phyloP scores from a whole-genome alignment of 768 basidiomycete species.

The Trametes cinnabarina region DNA sequence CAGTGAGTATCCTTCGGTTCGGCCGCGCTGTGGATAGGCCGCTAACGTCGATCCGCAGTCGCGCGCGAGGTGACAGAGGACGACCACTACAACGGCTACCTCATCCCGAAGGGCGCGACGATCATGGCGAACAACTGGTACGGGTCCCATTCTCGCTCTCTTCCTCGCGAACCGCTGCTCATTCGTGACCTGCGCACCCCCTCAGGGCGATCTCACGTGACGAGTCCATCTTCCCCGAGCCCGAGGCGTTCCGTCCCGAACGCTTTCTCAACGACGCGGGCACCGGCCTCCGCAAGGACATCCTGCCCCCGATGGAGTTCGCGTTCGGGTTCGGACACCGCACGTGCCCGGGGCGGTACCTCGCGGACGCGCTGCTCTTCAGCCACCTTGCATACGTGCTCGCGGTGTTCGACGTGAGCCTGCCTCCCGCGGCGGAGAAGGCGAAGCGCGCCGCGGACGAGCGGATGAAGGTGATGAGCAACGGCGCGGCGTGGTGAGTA shows the following conservation, averaged over 20 bases:
- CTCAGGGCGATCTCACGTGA: slow-evolving; percentile 33
- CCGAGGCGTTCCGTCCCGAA: slow-evolving; percentile 30
- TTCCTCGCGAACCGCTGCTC: background rate
- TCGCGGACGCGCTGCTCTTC: slow-evolving; percentile 27
- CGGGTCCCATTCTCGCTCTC: background rate
- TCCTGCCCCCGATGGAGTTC: slow-evolving; percentile 16
- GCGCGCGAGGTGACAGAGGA: slow-evolving; percentile 15
- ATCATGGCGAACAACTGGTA: slow-evolving; percentile 33
- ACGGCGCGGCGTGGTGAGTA: slow-evolving; percentile 16
- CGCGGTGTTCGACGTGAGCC: slow-evolving; percentile 23
- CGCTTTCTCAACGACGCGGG: slow-evolving; percentile 26
- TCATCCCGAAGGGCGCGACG: slow-evolving; percentile 32
- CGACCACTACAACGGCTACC: slow-evolving; percentile 28
- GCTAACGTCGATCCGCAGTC: slow-evolving; percentile 1
- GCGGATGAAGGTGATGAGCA: slow-evolving; percentile 15
- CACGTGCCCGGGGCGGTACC: slow-evolving; percentile 19
- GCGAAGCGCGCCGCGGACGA: slow-evolving; percentile 12
- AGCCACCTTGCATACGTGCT: slow-evolving; percentile 25
- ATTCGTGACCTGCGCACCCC: background rate
- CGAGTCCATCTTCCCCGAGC: slow-evolving; percentile 28
- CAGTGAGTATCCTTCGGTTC: slow-evolving; percentile 4
- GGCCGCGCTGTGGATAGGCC: too few species aligned
- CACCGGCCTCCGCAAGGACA: slow-evolving; percentile 9
- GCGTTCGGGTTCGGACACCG: slow-evolving; percentile 24
- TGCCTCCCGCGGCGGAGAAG: slow-evolving; percentile 6